Evolutionary conservation across 768 basidiomycete genomes (phyloP).

Genomic region (Lyophyllum shimeji): DNA sequence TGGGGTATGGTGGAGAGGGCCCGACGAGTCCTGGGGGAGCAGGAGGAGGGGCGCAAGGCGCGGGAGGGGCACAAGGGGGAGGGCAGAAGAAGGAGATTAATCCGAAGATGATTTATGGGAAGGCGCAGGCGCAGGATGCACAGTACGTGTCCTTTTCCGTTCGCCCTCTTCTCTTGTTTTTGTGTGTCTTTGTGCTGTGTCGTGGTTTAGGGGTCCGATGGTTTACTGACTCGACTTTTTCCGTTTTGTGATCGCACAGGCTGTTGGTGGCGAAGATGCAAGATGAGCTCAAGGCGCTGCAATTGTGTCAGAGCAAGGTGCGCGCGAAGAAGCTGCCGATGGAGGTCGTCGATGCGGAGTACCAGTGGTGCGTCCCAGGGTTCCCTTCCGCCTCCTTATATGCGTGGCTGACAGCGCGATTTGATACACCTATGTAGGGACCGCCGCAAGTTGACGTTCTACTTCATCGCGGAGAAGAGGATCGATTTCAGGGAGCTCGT

Average conservation of each 20-base stretch:
- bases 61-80: constrained; percentile 18
- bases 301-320: constrained; percentile 90
- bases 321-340: constrained; percentile 93
- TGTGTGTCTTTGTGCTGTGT: neutral
- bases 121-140: constrained; percentile 80
- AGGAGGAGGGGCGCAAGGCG: constrained; percentile 14
- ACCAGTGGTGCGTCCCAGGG: constrained; percentile 86
- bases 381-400: too few species aligned
- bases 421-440: constrained; percentile 49
- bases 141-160: constrained; percentile 43
- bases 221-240: neutral
- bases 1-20: too few species aligned
- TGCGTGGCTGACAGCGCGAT: neutral
- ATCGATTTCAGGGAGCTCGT: constrained; percentile 97
- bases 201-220: too few species aligned
- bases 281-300: constrained; percentile 91
- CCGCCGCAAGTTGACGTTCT: constrained; percentile 96
- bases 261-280: constrained; percentile 78
- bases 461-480: constrained; percentile 93
- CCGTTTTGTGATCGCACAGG: constrained; percentile 36
- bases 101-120: constrained; percentile 95
- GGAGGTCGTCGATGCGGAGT: constrained; percentile 98
- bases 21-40: constrained; percentile 31
- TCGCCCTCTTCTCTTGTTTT: neutral
- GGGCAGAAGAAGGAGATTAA: constrained; percentile 86